Evolutionary conservation across 192 early-diverging fungal genomes (phyloP), one percentile per base, ranked within the genome.

Genomic region (Backusella sp.): DNA sequence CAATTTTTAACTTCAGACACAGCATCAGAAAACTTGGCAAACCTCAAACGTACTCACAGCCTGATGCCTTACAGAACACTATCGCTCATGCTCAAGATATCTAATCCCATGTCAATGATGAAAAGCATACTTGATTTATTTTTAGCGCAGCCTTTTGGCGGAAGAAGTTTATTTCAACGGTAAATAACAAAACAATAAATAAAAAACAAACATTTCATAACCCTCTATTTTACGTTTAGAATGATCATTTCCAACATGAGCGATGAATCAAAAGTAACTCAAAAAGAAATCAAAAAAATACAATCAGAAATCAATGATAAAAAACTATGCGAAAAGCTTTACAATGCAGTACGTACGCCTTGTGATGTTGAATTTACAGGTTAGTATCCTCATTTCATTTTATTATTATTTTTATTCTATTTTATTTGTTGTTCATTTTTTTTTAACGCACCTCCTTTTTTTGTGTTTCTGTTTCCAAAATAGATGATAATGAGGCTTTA

Each of bases 61-160:
- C 41, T 89, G 46, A 78, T 89, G 76, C 88, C 88, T 23, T 89
- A 89, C 76, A 71, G 79, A 46, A 73, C 84, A 11, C 72, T 87
- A 37, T 82, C 85, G 49, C 73, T 78, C 19, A 76, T 87, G 26
- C 73, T 89, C 62, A 85, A 84, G 42, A 71, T 87, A 9, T 87
- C 86, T 17, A 89, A 87, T 73, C 88, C 88, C 0, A 76, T 89
- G 79, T 77, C 76, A 0, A 79, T 89, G 81, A 79, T 89, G 72
- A 89, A 83, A 39, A 83, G 83, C 12, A 80, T 87, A 7, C 72
- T 89, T 34, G 84, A 87, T 68, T 39, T 89, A 14, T 89, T 89
- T 65, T 53, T 89, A 34, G 88, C 88, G 0, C 83, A 86, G 23
- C 88, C 88, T 12, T 89, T 89, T 76, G 88, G 88, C 17, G 74